Percentiles rank a stretch among this genome's conserved stretches.
Conservation (phyloP, 2,329 filamentous ascomycete genomes). For the Xenosphaeropsis pyriputrescens region DNA sequence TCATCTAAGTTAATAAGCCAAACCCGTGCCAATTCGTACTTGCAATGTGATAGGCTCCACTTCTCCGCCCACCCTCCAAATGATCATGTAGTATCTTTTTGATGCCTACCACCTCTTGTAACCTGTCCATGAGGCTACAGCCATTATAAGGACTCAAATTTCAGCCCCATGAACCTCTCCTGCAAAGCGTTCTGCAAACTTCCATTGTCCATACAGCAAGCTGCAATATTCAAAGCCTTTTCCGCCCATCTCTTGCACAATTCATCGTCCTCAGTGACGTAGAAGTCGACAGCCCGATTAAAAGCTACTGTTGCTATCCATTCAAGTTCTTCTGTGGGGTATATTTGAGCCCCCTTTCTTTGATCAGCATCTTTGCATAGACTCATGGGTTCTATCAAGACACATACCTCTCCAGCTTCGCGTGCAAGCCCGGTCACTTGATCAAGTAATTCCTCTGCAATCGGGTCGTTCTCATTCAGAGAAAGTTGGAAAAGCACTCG, state of each 20-base stretch:
- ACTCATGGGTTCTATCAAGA: background rate
- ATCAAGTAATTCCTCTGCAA: constrained; percentile 44
- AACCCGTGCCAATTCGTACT: too few species aligned
- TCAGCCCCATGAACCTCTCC: constrained; percentile 12
- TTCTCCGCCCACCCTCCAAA: too few species aligned
- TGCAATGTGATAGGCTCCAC: too few species aligned
- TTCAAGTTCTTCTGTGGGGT: constrained; percentile 55
- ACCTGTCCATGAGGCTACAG: too few species aligned
- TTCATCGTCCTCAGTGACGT: constrained; percentile 35
- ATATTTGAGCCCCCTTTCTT: constrained; percentile 15
- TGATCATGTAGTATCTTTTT: too few species aligned
- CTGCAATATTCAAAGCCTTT: constrained; percentile 18
- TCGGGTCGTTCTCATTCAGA: constrained; percentile 35
- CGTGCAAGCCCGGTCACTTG: constrained; percentile 41
- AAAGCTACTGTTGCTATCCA: constrained; percentile 60
- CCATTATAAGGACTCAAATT: constrained; percentile 6
- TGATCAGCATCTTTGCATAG: too few species aligned
- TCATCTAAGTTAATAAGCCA: too few species aligned
- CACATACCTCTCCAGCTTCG: constrained; percentile 30
- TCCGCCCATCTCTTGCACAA: constrained; percentile 29
- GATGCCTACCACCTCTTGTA: too few species aligned
- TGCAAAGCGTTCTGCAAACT: constrained; percentile 13
- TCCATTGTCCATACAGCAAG: constrained; percentile 14
- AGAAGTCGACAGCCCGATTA: constrained; percentile 58
- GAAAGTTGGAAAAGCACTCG: constrained; percentile 61